Evolutionary conservation across 2,329 filamentous ascomycete species (phyloP), one percentile per base, ranked within the genome.

Genomic region (Dendrostoma leiphaemia): DNA sequence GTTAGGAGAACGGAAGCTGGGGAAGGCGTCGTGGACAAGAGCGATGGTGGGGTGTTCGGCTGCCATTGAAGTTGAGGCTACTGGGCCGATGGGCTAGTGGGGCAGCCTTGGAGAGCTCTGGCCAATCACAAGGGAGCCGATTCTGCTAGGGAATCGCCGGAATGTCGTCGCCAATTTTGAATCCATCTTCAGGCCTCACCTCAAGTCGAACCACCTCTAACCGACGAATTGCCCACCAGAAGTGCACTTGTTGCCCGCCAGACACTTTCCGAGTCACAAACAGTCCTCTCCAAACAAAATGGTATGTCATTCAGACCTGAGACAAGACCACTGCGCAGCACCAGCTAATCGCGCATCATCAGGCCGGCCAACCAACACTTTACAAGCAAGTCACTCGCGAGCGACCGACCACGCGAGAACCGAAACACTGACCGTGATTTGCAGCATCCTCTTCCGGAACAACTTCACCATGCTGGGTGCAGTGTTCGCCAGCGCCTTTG

Each of bases 401-500:
- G 17, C 28, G 19, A 38, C 38, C 29, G 24, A 37, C 26, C 19
- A 44, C 17, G 37, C 17, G 23, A 37, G 19, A 45, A 7, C 6
- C 26, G 32, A 48, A 34, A 31, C 12, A 37, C 56, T 55, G 41
- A 54, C 52, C 35, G 41, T 35, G 5, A 13, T 12, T 48, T 63
- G 62, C 74, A 97, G 94, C 80, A 74, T 84, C 69, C 68, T 97
- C 64, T 87, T 97, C 81, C 86, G 88, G 74, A 86, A 83, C 71
- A 99, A 99, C 81, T 88, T 82, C 66, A 80, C 88, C 71, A 96
- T 96, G 84, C 80, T 99, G 67, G 87, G 84, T 63, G 82, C 85
- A 61, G 89, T 99, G 70, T 99, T 99, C 72, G 83, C 79, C 64
- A 82, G 85, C 63, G 93, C 92, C 63, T 99, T 99, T 70, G 90